Percentiles rank a stretch among this genome's conserved stretches.
phyloP scores from a whole-genome alignment of 768 basidiomycete genomes.

The Mycena leptocephala region DNA sequence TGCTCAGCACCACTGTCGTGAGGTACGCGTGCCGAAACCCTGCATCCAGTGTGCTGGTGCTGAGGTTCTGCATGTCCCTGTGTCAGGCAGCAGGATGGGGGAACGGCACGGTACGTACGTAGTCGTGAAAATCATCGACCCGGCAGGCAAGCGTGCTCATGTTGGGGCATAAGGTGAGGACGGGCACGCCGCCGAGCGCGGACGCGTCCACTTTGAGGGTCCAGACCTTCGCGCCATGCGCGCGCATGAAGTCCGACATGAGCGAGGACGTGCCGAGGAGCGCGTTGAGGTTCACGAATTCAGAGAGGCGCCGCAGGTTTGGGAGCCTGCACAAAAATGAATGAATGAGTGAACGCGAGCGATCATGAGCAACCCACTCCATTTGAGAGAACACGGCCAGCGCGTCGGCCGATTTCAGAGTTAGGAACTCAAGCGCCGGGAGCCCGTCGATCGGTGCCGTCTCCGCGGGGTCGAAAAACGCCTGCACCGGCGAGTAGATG shows the following conservation, averaged over 20 bases:
- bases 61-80: not conserved
- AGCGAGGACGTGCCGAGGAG: not conserved
- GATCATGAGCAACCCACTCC: not conserved
- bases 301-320: not conserved
- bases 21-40: not conserved
- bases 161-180: not conserved
- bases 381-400: not conserved
- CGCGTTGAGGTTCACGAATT: not conserved
- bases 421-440: not conserved
- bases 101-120: not conserved
- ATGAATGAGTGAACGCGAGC: not conserved
- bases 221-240: conserved; percentile 1
- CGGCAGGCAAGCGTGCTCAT: not conserved
- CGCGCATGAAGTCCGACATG: not conserved
- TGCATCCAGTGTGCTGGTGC: not conserved
- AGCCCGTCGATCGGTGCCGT: not conserved
- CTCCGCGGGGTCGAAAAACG: not conserved
- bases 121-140: not conserved
- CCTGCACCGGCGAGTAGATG: not conserved
- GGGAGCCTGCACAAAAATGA: not conserved
- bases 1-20: not conserved
- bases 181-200: not conserved
- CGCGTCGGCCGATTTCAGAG: not conserved
- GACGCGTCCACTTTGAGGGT: not conserved
- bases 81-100: not conserved